Evolutionary conservation across 2,329 filamentous ascomycete species (phyloP).

Genomic region (Helotiales sp.): DNA sequence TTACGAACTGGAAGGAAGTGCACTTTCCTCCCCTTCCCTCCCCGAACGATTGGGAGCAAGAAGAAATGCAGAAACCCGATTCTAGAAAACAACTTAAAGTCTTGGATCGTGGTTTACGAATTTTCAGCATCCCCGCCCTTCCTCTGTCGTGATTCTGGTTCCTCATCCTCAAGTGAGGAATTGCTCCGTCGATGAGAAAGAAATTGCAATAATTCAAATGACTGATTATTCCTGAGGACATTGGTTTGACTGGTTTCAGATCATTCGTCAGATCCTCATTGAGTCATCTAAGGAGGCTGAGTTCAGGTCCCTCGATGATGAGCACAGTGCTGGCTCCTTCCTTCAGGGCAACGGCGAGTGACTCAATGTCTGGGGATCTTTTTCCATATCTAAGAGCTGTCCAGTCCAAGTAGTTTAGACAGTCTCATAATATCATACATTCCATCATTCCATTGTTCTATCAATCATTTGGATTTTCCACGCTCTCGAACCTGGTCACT

Average conservation of each 20-base stretch:
- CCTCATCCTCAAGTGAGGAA: neutral
- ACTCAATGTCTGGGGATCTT: neutral
- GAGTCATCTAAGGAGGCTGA: conserved; percentile 5
- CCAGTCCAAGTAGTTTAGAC: neutral
- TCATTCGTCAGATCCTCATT: neutral
- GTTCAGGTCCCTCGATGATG: neutral
- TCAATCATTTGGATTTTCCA: neutral
- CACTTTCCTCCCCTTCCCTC: neutral
- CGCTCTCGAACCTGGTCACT: neutral
- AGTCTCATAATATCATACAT: neutral
- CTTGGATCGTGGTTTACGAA: neutral
- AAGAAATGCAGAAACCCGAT: neutral
- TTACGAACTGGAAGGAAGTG: too few species aligned
- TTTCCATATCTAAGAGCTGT: neutral
- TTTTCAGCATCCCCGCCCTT: neutral
- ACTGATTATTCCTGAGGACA: neutral
- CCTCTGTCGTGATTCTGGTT: neutral
- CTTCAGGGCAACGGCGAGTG: neutral
- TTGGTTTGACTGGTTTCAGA: neutral
- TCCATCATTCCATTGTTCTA: neutral
- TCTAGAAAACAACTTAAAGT: neutral
- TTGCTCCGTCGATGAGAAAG: neutral
- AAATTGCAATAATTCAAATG: neutral
- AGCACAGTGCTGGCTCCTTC: neutral
- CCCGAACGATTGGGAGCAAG: neutral